Conservation (phyloP, 2,329 filamentous ascomycete genomes). For the Fusarium sp. region DNA sequence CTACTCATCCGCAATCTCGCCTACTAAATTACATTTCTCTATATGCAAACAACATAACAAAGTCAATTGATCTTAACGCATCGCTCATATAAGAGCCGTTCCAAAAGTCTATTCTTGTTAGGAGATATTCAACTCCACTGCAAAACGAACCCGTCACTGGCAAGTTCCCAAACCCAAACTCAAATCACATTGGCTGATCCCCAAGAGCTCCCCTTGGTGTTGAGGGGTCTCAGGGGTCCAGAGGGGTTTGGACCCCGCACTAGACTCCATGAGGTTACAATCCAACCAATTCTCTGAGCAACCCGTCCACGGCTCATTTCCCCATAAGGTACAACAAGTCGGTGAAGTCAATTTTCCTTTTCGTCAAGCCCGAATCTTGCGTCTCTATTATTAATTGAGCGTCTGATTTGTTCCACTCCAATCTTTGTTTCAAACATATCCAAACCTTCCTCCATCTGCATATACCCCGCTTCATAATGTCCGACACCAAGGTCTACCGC, state of each 20-base stretch:
- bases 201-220: slow-evolving; percentile 18
- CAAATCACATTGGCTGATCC: slow-evolving; percentile 3
- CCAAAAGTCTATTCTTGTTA: background rate
- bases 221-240: slow-evolving; percentile 39
- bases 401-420: background rate
- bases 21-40: slow-evolving; percentile 4
- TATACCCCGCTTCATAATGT: slow-evolving; percentile 48
- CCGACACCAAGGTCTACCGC: slow-evolving; percentile 74
- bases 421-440: background rate
- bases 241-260: slow-evolving; percentile 41
- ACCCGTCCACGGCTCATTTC: slow-evolving; percentile 35
- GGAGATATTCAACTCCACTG: background rate
- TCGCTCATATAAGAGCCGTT: rapidly evolving
- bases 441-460: background rate
- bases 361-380: background rate
- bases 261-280: slow-evolving; percentile 35
- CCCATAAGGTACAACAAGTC: slow-evolving; percentile 40
- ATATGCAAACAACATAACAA: background rate
- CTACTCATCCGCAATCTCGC: slow-evolving; percentile 5
- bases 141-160: background rate
- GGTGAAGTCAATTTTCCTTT: slow-evolving; percentile 35
- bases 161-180: background rate
- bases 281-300: slow-evolving; percentile 5
- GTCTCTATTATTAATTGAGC: background rate
- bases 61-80: background rate